Base-by-base conservation (phyloP, 164 flowering plant species). In the Protea cynaroides region DNA sequence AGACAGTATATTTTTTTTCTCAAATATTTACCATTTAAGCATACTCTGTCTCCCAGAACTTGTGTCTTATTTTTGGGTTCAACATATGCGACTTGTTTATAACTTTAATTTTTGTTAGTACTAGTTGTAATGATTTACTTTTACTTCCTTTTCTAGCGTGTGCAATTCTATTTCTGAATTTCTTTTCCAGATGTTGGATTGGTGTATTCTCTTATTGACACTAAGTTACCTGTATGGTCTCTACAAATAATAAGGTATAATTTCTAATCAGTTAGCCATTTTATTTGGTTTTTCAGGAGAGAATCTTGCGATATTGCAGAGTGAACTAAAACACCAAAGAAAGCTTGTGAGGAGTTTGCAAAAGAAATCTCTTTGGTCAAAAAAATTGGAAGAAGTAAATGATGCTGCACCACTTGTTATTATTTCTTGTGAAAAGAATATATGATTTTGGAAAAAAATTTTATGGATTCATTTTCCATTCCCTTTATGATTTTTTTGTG, bases 321-420 rank as follows among this genome's bases (percentile, higher is more conserved):
- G 77, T 74, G 96, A 89, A 73, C 75, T 86, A 19, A 85, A 83
- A 72, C 79, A 83, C 54, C 96, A 89, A 73, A 82, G 76, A 67
- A 89, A 80, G 83, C 81, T 81, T 69, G 90, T 84, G 24, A 81
- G 71, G 76, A 79, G 78, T 76, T 79, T 89, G 75, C 72, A 87
- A 76, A 86, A 77, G 82, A 89, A 84, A 73, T 89, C 89, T 71
- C 86, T 89, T 19, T 89, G 96, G 96, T 82, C 92, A 43, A 82
- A 69, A 73, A 82, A 52, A 66, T 72, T 86, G 76, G 96, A 76
- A 68, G 84, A 84, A 87, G 96, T 86, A 82, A 61, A 8, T 66
- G 29, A 25, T 62, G 66, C 51, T 53, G 34, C 25, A 49, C n/a
- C 11, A 60, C 37, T 52, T 22, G 0, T 40, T 63, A 4, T 53